Evolutionary conservation across 306 rosid genomes (phyloP), one percentile per base, ranked within the genome.

Genomic region (Dryas alaskensis): DNA sequence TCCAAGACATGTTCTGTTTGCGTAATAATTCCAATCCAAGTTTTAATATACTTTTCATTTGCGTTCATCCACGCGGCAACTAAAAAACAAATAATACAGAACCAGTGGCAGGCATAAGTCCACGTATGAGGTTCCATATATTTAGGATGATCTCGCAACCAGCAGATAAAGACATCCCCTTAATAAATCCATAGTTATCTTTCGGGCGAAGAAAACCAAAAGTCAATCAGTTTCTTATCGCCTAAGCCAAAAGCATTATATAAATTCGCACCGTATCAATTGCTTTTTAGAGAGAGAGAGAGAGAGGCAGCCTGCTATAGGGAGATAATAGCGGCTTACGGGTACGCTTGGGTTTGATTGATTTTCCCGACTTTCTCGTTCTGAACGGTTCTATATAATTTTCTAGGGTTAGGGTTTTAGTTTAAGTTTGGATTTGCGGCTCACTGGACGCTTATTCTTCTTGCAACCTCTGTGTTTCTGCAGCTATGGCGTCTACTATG

Each of bases 401-500:
- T 42, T 47, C 22, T 10, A 7, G 19, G 10, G 4, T 39, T 45
- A 7, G 65, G 44, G 14, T 54, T 63, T 49, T 52, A 51, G 43
- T 16, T 9, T 44, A 5, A 7, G 17, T n/a, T 53, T 6, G 65
- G 6, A 43, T 10, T 59, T 64, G 55, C 58, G 52, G 31, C 11
- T 52, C 4, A 25, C 67, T 50, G 60, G 31, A n/a, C 87, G 85
- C 73, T 48, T 59, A 42, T 54, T 43, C 69, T n/a, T 59, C 2
- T 55, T 60, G 42, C 48, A 40, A 42, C 10, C 47, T 73, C 63
- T n/a, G 72, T 7, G 40, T 3, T 52, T 73, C 72, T 69, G 47
- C 7, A 73, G 81, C 78, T 59, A 93, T 91, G 97, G 94, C 79
- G 68, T 79, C 90, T 22, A 11, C 80, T 61, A 68, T 85, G 72